A percentile compares a stretch with the other conserved stretches of the same genome.
phyloP scores from a whole-genome alignment of 495 filamentous ascomycete species.

The Aspergillus kassunensis region DNA sequence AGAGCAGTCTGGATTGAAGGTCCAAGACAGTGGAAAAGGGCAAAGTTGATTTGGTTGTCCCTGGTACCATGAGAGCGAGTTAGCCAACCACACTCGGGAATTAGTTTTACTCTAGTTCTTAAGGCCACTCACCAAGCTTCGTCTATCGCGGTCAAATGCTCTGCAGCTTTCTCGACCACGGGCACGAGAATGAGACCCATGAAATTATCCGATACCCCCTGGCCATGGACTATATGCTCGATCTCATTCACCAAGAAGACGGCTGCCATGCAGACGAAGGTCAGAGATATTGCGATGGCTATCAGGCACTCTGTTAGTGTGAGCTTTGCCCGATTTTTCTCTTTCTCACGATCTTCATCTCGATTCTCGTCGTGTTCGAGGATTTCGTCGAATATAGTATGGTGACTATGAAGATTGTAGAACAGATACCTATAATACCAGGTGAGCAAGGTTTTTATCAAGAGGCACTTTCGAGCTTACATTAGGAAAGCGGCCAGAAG shows the following conservation, averaged over 20 bases:
- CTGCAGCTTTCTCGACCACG: constrained; percentile 85
- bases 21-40: constrained; percentile 83
- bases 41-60: constrained; percentile 69
- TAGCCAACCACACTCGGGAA: neutral
- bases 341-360: constrained; percentile 64
- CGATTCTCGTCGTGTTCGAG: constrained; percentile 67
- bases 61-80: constrained; percentile 12
- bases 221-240: constrained; percentile 60
- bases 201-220: constrained; percentile 69
- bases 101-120: neutral
- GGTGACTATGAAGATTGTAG: constrained; percentile 81
- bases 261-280: constrained; percentile 75
- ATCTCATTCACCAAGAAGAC: constrained; percentile 82
- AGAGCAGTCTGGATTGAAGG: constrained; percentile 87
- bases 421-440: constrained; percentile 56
- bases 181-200: constrained; percentile 71
- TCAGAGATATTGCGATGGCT: constrained; percentile 61
- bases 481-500: constrained; percentile 72
- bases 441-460: constrained; percentile 12
- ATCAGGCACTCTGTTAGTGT: constrained; percentile 73
- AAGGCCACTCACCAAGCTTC: constrained; percentile 68
- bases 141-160: constrained; percentile 86
- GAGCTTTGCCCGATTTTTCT: constrained; percentile 63
- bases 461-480: constrained; percentile 21
- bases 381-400: constrained; percentile 70